These are phyloP conservation scores for Phytopythium oedochilum DNA, from an alignment of 352 stramenopile genomes.

Conservation along the genomic window DNA sequence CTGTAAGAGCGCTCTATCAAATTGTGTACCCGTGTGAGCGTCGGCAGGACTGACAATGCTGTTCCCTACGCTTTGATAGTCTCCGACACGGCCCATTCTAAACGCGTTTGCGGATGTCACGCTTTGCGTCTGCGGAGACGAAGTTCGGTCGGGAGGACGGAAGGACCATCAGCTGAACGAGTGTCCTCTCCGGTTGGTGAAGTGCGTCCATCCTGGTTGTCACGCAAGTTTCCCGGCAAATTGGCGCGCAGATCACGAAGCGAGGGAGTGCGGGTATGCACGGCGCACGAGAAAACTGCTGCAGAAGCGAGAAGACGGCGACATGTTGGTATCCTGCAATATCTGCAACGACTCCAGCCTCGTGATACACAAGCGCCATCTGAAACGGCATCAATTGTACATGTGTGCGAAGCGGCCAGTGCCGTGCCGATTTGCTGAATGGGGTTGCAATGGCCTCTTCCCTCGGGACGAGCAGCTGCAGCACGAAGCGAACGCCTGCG, in stretches of 20 bases:
- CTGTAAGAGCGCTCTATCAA: no score
- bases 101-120: conserved; percentile 19
- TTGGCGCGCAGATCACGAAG: conserved; percentile 31
- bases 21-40: no score
- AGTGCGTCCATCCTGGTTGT: conserved; percentile 44
- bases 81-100: not conserved
- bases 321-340: conserved; percentile 31
- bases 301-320: conserved; percentile 27
- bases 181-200: conserved; percentile 36
- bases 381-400: conserved; percentile 39
- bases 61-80: not conserved
- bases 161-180: conserved; percentile 27
- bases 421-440: conserved; percentile 38
- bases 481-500: conserved; percentile 38
- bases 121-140: conserved; percentile 51
- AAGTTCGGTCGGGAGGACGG: conserved; percentile 29
- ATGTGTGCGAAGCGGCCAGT: conserved; percentile 45
- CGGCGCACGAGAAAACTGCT: conserved; percentile 37
- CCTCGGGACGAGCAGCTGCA: conserved; percentile 22
- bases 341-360: conserved; percentile 30
- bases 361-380: conserved; percentile 22
- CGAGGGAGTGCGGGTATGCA: conserved; percentile 22
- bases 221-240: conserved; percentile 22
- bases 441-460: conserved; percentile 43
- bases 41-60: no score